These are phyloP conservation scores for Stevia rebaudiana DNA, from an alignment of 140 eudicot species.

Conservation along the genomic window DNA sequence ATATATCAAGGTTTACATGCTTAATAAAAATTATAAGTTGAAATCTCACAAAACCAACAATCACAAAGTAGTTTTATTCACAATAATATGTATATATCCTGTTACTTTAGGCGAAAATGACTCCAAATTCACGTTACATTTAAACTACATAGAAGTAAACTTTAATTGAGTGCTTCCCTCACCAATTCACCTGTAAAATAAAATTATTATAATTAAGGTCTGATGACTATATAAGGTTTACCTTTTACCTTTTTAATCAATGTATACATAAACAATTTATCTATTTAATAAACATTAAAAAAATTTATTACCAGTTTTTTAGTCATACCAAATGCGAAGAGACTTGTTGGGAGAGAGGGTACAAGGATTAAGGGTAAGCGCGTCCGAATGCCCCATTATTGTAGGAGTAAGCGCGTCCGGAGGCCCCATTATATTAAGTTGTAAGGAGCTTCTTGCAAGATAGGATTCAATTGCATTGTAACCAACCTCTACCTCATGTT, in stretches of 20 bases:
- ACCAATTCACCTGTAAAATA: conserved; percentile 21
- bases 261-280: background rate
- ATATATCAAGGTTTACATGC: background rate
- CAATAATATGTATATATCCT: too few relatives aligned
- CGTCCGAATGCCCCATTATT: too few relatives aligned
- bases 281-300: background rate
- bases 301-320: background rate
- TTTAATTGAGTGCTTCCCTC: background rate
- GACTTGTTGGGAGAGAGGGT: conserved; percentile 42
- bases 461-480: conserved; percentile 44
- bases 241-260: too few relatives aligned
- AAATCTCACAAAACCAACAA: background rate
- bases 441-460: conserved; percentile 51
- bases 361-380: conserved; percentile 24
- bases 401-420: too few relatives aligned
- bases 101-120: background rate
- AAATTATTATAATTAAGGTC: background rate
- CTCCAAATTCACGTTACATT: background rate
- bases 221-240: background rate
- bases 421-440: conserved; percentile 53
- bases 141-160: conserved; percentile 14
- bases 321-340: conserved; percentile 57
- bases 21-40: background rate
- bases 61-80: background rate
- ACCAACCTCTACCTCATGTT: conserved; percentile 36